phyloP scores from a whole-genome alignment of 1,284 basidiomycete species.

The Irpex sp. region DNA sequence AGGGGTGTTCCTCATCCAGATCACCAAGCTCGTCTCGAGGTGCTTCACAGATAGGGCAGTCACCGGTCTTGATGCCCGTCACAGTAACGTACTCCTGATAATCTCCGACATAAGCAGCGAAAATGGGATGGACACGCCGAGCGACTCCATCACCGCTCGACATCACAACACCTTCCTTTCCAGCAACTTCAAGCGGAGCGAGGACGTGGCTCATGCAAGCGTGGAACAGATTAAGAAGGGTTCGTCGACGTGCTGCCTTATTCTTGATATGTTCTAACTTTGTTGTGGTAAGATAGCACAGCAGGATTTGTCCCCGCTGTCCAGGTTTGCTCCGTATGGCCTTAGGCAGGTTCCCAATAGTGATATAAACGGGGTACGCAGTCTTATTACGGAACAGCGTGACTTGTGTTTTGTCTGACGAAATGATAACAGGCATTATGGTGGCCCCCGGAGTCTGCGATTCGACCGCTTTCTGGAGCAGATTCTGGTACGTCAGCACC shows the following conservation, averaged over 20 bases:
- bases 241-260: slow-evolving; percentile 15
- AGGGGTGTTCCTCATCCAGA: neutral
- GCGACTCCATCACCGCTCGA: slow-evolving; percentile 21
- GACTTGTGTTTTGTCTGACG: slow-evolving; percentile 36
- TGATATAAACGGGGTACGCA: slow-evolving; percentile 40
- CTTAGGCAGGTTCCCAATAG: slow-evolving; percentile 42
- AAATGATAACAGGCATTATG: slow-evolving; percentile 37
- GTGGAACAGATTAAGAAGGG: slow-evolving; percentile 21
- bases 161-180: slow-evolving; percentile 17
- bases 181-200: slow-evolving; percentile 14
- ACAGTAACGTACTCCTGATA: slow-evolving; percentile 26
- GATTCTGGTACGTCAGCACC: too few relatives aligned
- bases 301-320: slow-evolving; percentile 29
- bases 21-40: slow-evolving; percentile 9
- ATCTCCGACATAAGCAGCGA: slow-evolving; percentile 24
- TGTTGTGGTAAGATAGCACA: slow-evolving; percentile 36
- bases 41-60: slow-evolving; percentile 19
- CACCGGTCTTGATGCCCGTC: slow-evolving; percentile 15
- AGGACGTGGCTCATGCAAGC: slow-evolving; percentile 18
- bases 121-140: slow-evolving; percentile 23
- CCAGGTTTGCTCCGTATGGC: slow-evolving; percentile 34
- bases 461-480: slow-evolving; percentile 26
- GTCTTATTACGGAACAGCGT: slow-evolving; percentile 33
- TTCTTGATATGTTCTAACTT: slow-evolving; percentile 27
- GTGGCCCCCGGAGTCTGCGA: slow-evolving; percentile 30